Base-by-base conservation (phyloP, 208 protist species). In the Acanthamoeba royreba region DNA sequence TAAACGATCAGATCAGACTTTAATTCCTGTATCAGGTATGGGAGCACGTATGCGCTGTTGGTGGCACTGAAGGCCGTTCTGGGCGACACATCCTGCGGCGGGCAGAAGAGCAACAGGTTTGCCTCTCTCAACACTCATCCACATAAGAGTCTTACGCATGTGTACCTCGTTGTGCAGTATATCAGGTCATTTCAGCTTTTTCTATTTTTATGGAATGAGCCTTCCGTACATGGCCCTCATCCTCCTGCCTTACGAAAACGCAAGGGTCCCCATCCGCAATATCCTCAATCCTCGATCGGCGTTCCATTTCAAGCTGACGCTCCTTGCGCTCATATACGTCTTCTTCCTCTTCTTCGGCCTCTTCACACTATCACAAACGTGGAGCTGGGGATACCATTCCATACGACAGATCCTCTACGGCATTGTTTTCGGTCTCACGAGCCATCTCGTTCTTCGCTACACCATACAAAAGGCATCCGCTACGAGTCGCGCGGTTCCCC, bases 171-270 rank as follows among this genome's bases (percentile, higher is more conserved):
- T 4, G 13, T 42, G 15, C 81, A 88, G 81, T n/a, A 38, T 88
- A 1, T 88, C 81, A 4, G 81, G 81, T 7, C 81, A 88, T 49
- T 88, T 88, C 52, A 88, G 81, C 47, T 88, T 88, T 49, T 88
- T 88, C 33, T 63, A 31, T 33, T 88, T 88, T 49, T 88, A 88
- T 33, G 52, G 81, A 43, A 49, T 63, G 33, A 53, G 52, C 17
- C 0, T 88, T 7, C 81, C 52, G 31, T 88, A 63, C 81, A 15
- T 88, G 81, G 81, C 47, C 9, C 52, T 88, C 22, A 49, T 28
- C 17, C 72, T 83, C 8, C 40, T 83, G 33, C 72, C 72, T 28
- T 52, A 83, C 42, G 72, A 83, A 9, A 47, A 47, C 25, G 47
- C 28, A 1, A 31, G 47, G 35, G 46, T 88, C 15, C 15, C 47